Evolutionary conservation across 2,329 filamentous ascomycete genomes (phyloP).

Genomic region (Aspergillus aculeatus): DNA sequence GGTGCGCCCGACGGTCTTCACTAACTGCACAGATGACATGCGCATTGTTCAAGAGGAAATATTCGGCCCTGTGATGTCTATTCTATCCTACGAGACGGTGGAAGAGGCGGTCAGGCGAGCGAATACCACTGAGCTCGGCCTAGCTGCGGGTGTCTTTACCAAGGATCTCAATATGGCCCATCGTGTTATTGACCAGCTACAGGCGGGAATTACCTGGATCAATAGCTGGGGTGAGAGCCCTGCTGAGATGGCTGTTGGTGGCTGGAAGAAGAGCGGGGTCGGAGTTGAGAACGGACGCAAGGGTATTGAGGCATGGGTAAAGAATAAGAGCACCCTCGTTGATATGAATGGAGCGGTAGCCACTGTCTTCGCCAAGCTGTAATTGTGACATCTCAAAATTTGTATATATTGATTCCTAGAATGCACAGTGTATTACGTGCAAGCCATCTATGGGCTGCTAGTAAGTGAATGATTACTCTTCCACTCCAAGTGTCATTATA

Average conservation of each 20-base stretch:
- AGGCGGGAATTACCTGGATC: conserved; percentile 88
- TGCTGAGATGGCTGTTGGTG: conserved; percentile 87
- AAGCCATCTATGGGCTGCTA: neutral
- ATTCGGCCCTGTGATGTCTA: conserved; percentile 82
- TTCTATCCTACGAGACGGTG: conserved; percentile 69
- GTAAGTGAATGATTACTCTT: neutral
- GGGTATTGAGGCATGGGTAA: conserved; percentile 77
- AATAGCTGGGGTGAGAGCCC: conserved; percentile 93
- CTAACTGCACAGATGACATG: conserved; percentile 81
- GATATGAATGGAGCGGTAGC: conserved; percentile 72
- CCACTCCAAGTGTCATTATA: too few species aligned
- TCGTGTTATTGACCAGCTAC: conserved; percentile 65
- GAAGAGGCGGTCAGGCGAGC: conserved; percentile 70
- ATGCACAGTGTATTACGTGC: neutral
- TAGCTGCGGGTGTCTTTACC: conserved; percentile 82
- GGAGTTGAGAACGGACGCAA: conserved; percentile 82
- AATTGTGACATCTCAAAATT: conserved; percentile 18
- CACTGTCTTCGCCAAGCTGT: conserved; percentile 73
- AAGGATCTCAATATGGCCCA: conserved; percentile 73
- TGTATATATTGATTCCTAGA: neutral
- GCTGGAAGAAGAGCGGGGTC: conserved; percentile 87
- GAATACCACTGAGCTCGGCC: conserved; percentile 73
- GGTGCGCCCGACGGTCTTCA: conserved; percentile 81
- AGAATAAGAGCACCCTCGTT: conserved; percentile 84
- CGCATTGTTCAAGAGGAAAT: conserved; percentile 78